Evolutionary conservation across 768 basidiomycete species (phyloP).

Genomic region (Coprinopsis sp.): DNA sequence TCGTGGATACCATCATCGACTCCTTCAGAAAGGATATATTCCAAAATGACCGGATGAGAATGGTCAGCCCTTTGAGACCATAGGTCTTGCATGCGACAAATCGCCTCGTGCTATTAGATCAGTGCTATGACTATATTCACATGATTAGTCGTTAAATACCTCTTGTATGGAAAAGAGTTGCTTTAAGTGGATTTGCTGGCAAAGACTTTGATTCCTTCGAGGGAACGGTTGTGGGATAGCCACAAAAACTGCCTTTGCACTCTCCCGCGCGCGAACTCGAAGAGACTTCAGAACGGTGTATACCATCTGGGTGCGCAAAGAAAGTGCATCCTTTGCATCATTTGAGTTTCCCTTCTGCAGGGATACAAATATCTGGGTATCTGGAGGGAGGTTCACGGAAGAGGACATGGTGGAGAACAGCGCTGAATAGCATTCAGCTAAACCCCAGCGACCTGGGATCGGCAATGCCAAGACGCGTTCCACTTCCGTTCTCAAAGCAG

Average conservation of each 20-base stretch:
- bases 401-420: slow-evolving; percentile 20
- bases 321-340: slow-evolving; percentile 23
- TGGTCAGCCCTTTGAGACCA: no score
- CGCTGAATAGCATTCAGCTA: slow-evolving; percentile 32
- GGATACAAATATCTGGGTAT: slow-evolving; percentile 34
- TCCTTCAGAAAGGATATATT: no score
- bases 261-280: slow-evolving; percentile 40
- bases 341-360: slow-evolving; percentile 20
- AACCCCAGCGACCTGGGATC: slow-evolving; percentile 45
- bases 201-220: no score
- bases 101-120: no score
- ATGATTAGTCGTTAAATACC: no score
- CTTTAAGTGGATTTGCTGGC: slow-evolving; percentile 37
- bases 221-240: no score
- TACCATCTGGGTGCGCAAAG: slow-evolving; percentile 30
- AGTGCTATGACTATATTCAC: no score
- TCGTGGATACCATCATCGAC: no score
- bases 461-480: slow-evolving; percentile 43
- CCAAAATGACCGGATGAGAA: no score
- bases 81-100: no score
- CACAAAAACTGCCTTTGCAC: slow-evolving; percentile 38
- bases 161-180: slow-evolving; percentile 53
- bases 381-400: slow-evolving; percentile 27
- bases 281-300: slow-evolving; percentile 31
- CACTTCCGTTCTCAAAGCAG: slow-evolving; percentile 40